Evolutionary conservation across 345 rosid species (phyloP).

Genomic region (Trapa incisa): DNA sequence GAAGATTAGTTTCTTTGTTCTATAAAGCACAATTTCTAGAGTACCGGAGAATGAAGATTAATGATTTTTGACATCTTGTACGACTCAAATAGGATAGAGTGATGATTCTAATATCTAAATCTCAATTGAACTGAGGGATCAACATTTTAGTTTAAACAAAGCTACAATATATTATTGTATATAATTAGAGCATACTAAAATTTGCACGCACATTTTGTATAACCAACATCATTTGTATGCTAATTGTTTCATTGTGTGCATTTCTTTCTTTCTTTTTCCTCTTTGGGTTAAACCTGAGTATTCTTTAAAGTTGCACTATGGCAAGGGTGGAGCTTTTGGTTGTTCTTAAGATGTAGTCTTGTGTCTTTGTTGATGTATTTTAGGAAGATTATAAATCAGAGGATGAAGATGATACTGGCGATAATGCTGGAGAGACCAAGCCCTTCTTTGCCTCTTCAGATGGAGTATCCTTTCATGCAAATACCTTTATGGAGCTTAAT

Average conservation of each 20-base stretch:
- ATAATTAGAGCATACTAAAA: too few species aligned
- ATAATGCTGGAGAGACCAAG: conserved; percentile 26
- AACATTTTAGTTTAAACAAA: neutral
- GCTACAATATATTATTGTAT: too few species aligned
- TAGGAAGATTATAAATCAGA: conserved; percentile 63
- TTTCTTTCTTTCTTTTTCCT: neutral
- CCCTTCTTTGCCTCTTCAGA: conserved; percentile 57
- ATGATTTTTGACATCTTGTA: too few species aligned
- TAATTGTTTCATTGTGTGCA: neutral
- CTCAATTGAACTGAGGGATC: neutral
- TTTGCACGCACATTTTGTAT: too few species aligned
- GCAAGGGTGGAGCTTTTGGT: neutral
- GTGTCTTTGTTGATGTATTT: neutral
- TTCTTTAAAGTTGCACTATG: neutral
- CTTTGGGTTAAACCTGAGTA: neutral
- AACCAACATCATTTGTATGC: too few species aligned
- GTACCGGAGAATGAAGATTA: too few species aligned
- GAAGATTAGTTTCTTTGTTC: too few species aligned
- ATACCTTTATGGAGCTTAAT: conserved; percentile 81
- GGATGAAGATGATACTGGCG: conserved; percentile 44
- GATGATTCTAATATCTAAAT: too few species aligned
- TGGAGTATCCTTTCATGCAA: conserved; percentile 72
- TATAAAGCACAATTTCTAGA: too few species aligned
- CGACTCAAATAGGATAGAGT: too few species aligned
- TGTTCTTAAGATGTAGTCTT: neutral